Percentiles rank a stretch among this genome's conserved stretches.
phyloP scores from a whole-genome alignment of 2,329 filamentous ascomycete genomes.

The Cyanodermella asteris region DNA sequence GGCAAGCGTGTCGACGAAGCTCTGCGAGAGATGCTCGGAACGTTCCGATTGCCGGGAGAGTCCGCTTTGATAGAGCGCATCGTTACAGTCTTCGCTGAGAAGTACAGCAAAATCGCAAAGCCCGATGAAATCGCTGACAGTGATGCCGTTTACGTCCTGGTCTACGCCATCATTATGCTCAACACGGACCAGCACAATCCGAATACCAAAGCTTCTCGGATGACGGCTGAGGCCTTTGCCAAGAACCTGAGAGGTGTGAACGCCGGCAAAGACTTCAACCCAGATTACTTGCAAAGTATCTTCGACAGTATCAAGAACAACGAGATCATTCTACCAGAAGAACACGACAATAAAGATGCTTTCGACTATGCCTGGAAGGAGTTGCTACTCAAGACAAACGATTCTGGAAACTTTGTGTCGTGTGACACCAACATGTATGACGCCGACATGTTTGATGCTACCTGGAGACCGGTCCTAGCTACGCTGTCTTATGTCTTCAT shows the following conservation, averaged over 20 bases:
- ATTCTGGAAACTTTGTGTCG: constrained; percentile 48
- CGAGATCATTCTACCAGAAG: constrained; percentile 91
- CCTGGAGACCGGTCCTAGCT: constrained; percentile 85
- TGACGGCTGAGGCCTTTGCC: constrained; percentile 65
- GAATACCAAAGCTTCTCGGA: constrained; percentile 60
- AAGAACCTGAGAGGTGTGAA: constrained; percentile 85
- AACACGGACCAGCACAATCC: constrained; percentile 96
- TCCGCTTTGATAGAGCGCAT: constrained; percentile 84
- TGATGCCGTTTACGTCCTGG: constrained; percentile 74
- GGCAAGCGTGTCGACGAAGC: constrained; percentile 81
- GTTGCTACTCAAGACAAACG: constrained; percentile 62
- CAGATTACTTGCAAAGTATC: constrained; percentile 64
- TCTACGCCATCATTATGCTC: constrained; percentile 91
- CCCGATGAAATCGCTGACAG: constrained; percentile 61
- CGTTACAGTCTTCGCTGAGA: constrained; percentile 65
- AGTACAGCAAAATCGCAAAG: constrained; percentile 50
- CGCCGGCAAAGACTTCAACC: constrained; percentile 59
- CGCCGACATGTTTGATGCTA: constrained; percentile 90
- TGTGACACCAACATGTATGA: constrained; percentile 91
- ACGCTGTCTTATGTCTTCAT: constrained; percentile 97
- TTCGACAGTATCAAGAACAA: constrained; percentile 79
- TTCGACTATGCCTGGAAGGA: constrained; percentile 98
- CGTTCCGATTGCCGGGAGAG: constrained; percentile 86
- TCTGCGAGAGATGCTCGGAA: constrained; percentile 62
- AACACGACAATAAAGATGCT: constrained; percentile 88